These are phyloP conservation scores for Phytophthora pisi DNA, from an alignment of 352 stramenopile genomes.

Conservation along the genomic window DNA sequence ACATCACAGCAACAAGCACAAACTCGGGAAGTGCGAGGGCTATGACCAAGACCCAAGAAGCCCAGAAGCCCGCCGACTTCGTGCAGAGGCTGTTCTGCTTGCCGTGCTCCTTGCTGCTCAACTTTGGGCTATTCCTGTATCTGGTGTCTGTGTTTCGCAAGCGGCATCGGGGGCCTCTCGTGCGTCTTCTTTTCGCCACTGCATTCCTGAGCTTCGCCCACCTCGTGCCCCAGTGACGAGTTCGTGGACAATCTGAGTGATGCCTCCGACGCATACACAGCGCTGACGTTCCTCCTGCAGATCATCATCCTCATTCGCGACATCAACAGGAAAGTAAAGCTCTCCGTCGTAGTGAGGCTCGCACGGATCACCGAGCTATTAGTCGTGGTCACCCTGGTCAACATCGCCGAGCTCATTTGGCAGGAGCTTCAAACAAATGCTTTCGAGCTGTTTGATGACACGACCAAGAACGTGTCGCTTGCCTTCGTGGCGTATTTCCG, in stretches of 20 bases:
- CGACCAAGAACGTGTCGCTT: slow-evolving; percentile 14
- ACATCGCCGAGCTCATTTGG: slow-evolving; percentile 3
- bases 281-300: slow-evolving; percentile 36
- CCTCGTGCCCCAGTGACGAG: slow-evolving; percentile 7
- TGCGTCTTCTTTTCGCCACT: slow-evolving; percentile 9
- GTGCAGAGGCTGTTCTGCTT: slow-evolving; percentile 3
- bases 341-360: slow-evolving; percentile 9
- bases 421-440: slow-evolving; percentile 21
- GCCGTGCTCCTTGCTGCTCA: slow-evolving; percentile 10
- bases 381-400: not conserved
- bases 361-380: too few species aligned
- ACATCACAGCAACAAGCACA: not conserved
- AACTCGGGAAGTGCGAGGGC: not conserved
- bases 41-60: not conserved
- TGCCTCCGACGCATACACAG: slow-evolving; percentile 27
- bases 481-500: slow-evolving; percentile 20
- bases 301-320: slow-evolving; percentile 30
- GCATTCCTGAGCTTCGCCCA: slow-evolving; percentile 23
- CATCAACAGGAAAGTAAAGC: slow-evolving; percentile 22
- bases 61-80: not conserved
- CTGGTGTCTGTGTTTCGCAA: slow-evolving; percentile 18
- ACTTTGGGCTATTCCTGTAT: slow-evolving; percentile 13
- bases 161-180: slow-evolving; percentile 5
- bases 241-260: slow-evolving; percentile 29
- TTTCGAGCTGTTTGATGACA: slow-evolving; percentile 26